These are phyloP conservation scores for Terana coerulea DNA, from an alignment of 768 basidiomycete genomes.

Conservation along the genomic window DNA sequence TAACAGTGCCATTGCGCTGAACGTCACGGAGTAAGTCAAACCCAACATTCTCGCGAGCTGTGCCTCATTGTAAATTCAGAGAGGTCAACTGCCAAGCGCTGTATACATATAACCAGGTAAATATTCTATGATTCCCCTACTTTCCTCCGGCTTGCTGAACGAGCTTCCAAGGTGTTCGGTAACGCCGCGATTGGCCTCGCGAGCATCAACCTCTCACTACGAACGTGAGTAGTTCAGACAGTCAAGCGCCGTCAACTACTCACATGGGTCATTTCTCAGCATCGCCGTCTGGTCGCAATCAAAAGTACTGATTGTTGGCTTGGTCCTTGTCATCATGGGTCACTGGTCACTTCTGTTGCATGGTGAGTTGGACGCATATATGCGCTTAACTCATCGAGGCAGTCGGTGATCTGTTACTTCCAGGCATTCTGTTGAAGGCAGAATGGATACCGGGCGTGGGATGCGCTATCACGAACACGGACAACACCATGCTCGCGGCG, in stretches of 20 bases:
- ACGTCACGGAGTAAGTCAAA: slow-evolving; percentile 11
- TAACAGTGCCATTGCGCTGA: slow-evolving; percentile 16
- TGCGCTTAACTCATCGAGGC: background rate
- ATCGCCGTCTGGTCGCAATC: slow-evolving; percentile 70
- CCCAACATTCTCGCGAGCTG: background rate
- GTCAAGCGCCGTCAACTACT: background rate
- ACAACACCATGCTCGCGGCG: slow-evolving; percentile 55
- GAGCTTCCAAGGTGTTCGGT: slow-evolving; percentile 40
- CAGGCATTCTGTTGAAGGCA: slow-evolving; percentile 60
- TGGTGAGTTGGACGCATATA: slow-evolving; percentile 34
- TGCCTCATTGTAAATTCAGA: background rate
- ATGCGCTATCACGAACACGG: slow-evolving; percentile 57
- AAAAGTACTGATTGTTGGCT: slow-evolving; percentile 46
- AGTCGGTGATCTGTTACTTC: background rate
- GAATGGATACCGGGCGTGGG: slow-evolving; percentile 42
- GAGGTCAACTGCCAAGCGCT: slow-evolving; percentile 57
- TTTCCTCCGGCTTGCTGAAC: background rate
- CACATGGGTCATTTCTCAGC: slow-evolving; percentile 30
- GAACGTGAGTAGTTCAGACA: slow-evolving; percentile 47
- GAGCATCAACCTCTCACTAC: slow-evolving; percentile 64
- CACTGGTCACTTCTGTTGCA: slow-evolving; percentile 73
- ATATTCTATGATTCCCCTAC: background rate
- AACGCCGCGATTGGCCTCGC: slow-evolving; percentile 67
- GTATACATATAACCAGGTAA: slow-evolving; percentile 63
- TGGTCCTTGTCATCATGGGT: slow-evolving; percentile 55